Conservation (phyloP, 768 basidiomycete species). For the Flagelloscypha sp. region DNA sequence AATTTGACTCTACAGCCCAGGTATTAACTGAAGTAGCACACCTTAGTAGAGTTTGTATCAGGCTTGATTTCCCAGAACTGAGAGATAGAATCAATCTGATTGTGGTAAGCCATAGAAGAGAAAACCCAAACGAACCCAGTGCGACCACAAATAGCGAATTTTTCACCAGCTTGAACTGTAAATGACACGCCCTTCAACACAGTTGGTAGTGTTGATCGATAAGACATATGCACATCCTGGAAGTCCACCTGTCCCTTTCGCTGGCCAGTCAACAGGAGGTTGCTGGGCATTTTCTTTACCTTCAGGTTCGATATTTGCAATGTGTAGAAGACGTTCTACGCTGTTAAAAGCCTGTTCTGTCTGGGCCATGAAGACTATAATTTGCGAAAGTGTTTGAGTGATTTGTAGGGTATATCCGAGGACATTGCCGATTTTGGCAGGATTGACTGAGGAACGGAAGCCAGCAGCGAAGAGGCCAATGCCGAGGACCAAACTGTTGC, state of each 20-base stretch:
- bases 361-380: constrained; percentile 25
- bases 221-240: constrained; percentile 45
- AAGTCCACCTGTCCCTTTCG: constrained; percentile 46
- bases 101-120: constrained; percentile 7
- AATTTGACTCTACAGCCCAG: not conserved
- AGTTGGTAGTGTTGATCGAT: constrained; percentile 55
- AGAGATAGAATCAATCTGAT: too few species aligned
- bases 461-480: constrained; percentile 64
- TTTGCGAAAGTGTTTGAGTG: constrained; percentile 47
- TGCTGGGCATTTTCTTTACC: constrained; percentile 47
- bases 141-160: constrained; percentile 52
- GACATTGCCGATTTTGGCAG: constrained; percentile 54
- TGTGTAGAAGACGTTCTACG: constrained; percentile 63
- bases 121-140: too few species aligned
- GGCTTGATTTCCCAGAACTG: constrained; percentile 41
- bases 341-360: constrained; percentile 70
- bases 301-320: constrained; percentile 54
- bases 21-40: constrained; percentile 16
- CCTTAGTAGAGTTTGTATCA: constrained; percentile 52
- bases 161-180: constrained; percentile 50
- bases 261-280: constrained; percentile 44
- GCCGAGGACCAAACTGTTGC: constrained; percentile 56
- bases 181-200: constrained; percentile 60
- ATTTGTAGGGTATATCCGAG: constrained; percentile 47
- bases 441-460: constrained; percentile 45